Conservation (phyloP, 345 rosid genomes). For the Excoecaria cochinchinensis region DNA sequence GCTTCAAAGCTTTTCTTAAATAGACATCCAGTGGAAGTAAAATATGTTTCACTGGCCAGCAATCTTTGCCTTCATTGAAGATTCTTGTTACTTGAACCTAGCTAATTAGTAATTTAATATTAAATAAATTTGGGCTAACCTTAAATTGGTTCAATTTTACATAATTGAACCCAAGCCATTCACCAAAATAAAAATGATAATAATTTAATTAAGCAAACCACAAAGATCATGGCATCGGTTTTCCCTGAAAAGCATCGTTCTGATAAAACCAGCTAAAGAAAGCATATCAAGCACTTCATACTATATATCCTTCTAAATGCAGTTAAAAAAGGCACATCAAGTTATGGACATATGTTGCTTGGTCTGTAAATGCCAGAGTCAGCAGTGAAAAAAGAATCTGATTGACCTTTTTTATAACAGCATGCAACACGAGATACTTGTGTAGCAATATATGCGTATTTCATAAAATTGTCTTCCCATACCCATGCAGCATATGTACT, state of each 20-base stretch:
- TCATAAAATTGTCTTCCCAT: neutral
- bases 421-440: slow-evolving; percentile 1
- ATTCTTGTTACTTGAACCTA: neutral
- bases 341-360: slow-evolving; percentile 1
- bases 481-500: neutral
- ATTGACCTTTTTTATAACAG: neutral
- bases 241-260: neutral
- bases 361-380: slow-evolving; percentile 2
- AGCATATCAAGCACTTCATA: neutral
- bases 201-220: neutral
- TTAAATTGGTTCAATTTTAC: neutral
- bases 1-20: neutral
- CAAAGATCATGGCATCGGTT: neutral
- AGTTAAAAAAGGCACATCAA: neutral
- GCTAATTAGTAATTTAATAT: neutral
- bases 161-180: neutral
- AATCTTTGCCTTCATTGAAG: neutral
- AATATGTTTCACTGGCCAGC: neutral
- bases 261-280: neutral
- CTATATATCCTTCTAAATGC: neutral
- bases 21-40: neutral
- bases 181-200: neutral
- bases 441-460: neutral
- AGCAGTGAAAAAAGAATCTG: neutral
- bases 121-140: neutral